phyloP scores from a whole-genome alignment of 306 rosid species.

The Prunus armeniaca region DNA sequence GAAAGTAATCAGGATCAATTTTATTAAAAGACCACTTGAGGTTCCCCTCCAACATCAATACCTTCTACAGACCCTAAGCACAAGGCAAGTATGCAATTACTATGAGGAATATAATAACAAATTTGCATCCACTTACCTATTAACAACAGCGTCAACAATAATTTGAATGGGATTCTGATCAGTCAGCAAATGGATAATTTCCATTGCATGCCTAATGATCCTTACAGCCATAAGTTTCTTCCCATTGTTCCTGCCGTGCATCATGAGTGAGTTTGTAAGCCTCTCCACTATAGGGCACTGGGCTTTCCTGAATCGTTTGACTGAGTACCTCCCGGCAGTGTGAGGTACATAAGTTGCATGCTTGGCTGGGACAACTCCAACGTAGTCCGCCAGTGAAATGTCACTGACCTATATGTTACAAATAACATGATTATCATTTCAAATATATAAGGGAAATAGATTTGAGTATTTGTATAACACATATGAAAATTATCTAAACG shows the following conservation, averaged over 20 bases:
- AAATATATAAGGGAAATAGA: too few species aligned
- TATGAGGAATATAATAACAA: not conserved
- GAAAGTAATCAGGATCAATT: not conserved
- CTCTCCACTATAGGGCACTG: constrained; percentile 12
- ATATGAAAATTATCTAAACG: too few species aligned
- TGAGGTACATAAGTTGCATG: constrained; percentile 8
- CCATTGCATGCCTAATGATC: not conserved
- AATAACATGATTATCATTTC: too few species aligned
- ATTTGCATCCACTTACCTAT: not conserved
- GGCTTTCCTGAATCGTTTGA: not conserved
- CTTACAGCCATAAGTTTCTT: not conserved
- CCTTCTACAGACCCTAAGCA: not conserved
- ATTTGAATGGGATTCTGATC: constrained; percentile 6
- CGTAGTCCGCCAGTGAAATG: not conserved
- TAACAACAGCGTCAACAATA: not conserved
- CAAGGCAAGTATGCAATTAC: not conserved
- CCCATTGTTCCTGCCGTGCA: constrained; percentile 3
- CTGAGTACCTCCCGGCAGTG: constrained; percentile 13
- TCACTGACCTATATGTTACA: not conserved
- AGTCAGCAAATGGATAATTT: constrained; percentile 6
- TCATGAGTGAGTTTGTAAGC: constrained; percentile 11
- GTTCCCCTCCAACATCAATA: too few species aligned
- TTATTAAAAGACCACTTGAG: not conserved
- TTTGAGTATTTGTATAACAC: too few species aligned
- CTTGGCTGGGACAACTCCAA: constrained; percentile 4